Base-by-base conservation (phyloP, 208 protist species). In the Trichomonas tenax region DNA sequence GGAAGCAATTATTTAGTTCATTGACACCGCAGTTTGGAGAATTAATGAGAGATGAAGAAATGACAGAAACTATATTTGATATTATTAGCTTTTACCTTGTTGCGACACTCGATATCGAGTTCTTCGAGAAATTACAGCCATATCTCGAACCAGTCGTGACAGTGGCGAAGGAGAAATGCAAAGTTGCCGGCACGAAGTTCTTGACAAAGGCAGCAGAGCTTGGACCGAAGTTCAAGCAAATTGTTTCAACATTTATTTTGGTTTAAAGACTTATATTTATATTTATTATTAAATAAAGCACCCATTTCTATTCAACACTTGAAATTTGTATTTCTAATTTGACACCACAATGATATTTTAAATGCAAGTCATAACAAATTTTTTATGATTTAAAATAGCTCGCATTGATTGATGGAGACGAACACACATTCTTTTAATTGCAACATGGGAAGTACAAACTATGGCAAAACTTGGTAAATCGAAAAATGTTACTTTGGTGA, bases 41-140 rank as follows among this genome's bases (percentile, higher is more conserved):
- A 38, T 51, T 93, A 36, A 93, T 93, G 86, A 48, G 86, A 38
- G 86, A 93, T 93, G 86, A 93, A 51, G 86, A 93, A 38, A 93
- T 38, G 86, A 38, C 86, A 51, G 86, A 93, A 34, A 41, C 44
- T 17, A 51, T 93, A 26, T 93, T 93, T 26, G 86, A 93, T 51
- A 51, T 93, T n/a, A 10, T 93, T 93, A 44, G 86, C 26, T 93
- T 93, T 51, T 93, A 93, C 31, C 44, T 93, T 34, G 40, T 51
- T 34, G 44, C 44, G 14, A 93, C 86, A 21, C 31, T 51, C 1
- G 86, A 93, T 93, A 51, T 93, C 0, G 86, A 93, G 11, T 40
- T 93, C 26, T 93, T 93, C 34, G 86, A 93, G 17, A 93, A 93
- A 17, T 31, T 93, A 17, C 86, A 93, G 36, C 41, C 40, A 14